Evolutionary conservation across 108 stramenopile genomes (phyloP).

Genomic region (Conticribra guillardii): DNA sequence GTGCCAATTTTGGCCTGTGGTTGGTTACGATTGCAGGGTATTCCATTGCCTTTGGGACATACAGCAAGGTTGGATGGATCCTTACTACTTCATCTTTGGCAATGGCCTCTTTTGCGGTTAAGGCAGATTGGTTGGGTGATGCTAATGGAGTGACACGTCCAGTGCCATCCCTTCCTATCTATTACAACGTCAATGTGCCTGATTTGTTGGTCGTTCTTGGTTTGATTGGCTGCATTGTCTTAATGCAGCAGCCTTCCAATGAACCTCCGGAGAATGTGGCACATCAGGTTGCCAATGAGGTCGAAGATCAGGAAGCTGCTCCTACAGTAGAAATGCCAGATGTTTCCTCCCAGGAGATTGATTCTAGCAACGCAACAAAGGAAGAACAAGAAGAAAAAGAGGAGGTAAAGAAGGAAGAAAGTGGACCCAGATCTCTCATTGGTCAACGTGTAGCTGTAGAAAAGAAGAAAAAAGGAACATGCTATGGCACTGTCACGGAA

Average conservation of each 20-base stretch:
- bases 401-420: constrained; percentile 2
- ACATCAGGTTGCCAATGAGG: not conserved
- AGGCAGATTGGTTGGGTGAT: not conserved
- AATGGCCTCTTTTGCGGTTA: constrained; percentile 10
- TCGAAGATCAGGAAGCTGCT: not conserved
- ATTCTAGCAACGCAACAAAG: not conserved
- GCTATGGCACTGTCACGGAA: constrained; percentile 11
- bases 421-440: constrained; percentile 17
- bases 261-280: no score
- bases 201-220: constrained; percentile 17
- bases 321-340: not conserved
- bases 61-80: constrained; percentile 20
- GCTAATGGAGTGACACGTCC: not conserved
- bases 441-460: constrained; percentile 20
- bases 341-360: not conserved
- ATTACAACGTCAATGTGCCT: constrained; percentile 12
- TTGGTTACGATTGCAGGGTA: constrained; percentile 21
- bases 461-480: constrained; percentile 3
- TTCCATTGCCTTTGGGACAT: constrained; percentile 15
- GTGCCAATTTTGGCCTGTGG: constrained; percentile 24
- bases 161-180: constrained; percentile 25
- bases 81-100: constrained; percentile 14
- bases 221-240: constrained; percentile 8
- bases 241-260: not conserved
- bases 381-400: constrained; percentile 1